Evolutionary conservation across 2,329 filamentous ascomycete genomes (phyloP).

Genomic region (Aspergillus brunneoviolaceus): DNA sequence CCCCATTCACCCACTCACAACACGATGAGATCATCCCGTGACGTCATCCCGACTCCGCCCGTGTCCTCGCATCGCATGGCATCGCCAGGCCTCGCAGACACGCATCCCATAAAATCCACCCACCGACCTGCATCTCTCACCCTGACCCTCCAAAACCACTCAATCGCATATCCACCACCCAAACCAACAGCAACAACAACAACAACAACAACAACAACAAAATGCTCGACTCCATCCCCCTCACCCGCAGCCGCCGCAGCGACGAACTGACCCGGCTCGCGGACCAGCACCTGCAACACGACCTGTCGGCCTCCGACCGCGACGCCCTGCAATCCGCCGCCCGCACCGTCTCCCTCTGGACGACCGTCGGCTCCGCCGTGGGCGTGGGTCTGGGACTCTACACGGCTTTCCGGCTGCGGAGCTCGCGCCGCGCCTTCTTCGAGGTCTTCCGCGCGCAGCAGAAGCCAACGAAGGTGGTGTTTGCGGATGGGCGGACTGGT

Average conservation of each 20-base stretch:
- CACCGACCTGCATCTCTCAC: not conserved
- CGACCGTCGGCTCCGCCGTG: slow-evolving; percentile 58
- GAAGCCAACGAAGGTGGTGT: slow-evolving; percentile 61
- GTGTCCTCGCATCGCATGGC: too few species aligned
- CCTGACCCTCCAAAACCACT: not conserved
- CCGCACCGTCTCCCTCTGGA: slow-evolving; percentile 54
- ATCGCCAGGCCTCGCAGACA: too few species aligned
- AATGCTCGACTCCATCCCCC: slow-evolving; percentile 48
- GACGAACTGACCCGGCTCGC: slow-evolving; percentile 57
- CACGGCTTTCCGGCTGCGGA: slow-evolving; percentile 58
- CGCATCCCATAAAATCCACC: not conserved
- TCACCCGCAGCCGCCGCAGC: slow-evolving; percentile 47
- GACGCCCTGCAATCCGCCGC: slow-evolving; percentile 58
- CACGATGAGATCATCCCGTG: too few species aligned
- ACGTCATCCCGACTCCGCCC: too few species aligned
- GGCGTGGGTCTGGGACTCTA: slow-evolving; percentile 61
- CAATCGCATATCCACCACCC: not conserved
- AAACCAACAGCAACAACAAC: slow-evolving; percentile 7
- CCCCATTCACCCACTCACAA: too few species aligned
- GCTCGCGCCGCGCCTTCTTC: slow-evolving; percentile 59
- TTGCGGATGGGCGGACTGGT: slow-evolving; percentile 61
- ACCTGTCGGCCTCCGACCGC: slow-evolving; percentile 60
- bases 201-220: slow-evolving; percentile 7
- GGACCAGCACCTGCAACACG: slow-evolving; percentile 59
- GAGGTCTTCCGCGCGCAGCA: slow-evolving; percentile 60